A percentile compares a stretch with the other conserved stretches of the same genome.
These are phyloP conservation scores for Flaveria ramosissima DNA, from an alignment of 129 eudicot species.

Conservation along the genomic window DNA sequence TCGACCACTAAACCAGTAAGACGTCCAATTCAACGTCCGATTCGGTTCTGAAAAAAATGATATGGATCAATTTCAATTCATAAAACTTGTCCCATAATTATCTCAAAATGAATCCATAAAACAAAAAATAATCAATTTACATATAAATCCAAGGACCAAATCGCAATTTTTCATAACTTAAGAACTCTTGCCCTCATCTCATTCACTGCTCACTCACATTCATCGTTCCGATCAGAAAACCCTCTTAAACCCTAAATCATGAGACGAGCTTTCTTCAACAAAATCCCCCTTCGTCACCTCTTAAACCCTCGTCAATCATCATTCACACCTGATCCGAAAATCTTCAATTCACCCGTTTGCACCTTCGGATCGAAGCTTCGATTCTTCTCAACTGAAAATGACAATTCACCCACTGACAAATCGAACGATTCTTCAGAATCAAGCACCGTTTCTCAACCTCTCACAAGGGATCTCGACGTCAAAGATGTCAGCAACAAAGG, in stretches of 20 bases:
- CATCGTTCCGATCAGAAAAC: constrained; percentile 25
- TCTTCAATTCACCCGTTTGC: not conserved
- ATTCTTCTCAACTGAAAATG: constrained; percentile 42
- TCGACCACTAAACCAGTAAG: too few relatives aligned
- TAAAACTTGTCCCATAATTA: too few relatives aligned
- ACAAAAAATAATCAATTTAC: too few relatives aligned
- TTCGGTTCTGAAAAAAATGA: too few relatives aligned
- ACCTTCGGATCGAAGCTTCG: constrained; percentile 22
- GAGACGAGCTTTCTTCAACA: constrained; percentile 47
- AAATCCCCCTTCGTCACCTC: constrained; percentile 29
- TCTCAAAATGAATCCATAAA: too few relatives aligned
- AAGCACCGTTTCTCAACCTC: constrained; percentile 17
- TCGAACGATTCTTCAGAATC: constrained; percentile 22
- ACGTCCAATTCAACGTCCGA: too few relatives aligned
- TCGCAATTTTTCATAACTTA: constrained; percentile 2
- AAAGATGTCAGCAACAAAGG: constrained; percentile 63
- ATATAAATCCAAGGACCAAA: not conserved
- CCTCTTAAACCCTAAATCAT: constrained; percentile 45
- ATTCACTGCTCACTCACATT: not conserved
- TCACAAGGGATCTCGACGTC: constrained; percentile 32
- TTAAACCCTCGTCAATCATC: constrained; percentile 24
- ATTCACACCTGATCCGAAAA: not conserved
- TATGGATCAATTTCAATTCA: too few relatives aligned
- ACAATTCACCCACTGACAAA: constrained; percentile 30
- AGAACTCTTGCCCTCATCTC: constrained; percentile 16